Percentiles rank a stretch among this genome's conserved stretches.
These are phyloP conservation scores for Panaeolus cyanescens DNA, from an alignment of 768 basidiomycete genomes.

Conservation along the genomic window DNA sequence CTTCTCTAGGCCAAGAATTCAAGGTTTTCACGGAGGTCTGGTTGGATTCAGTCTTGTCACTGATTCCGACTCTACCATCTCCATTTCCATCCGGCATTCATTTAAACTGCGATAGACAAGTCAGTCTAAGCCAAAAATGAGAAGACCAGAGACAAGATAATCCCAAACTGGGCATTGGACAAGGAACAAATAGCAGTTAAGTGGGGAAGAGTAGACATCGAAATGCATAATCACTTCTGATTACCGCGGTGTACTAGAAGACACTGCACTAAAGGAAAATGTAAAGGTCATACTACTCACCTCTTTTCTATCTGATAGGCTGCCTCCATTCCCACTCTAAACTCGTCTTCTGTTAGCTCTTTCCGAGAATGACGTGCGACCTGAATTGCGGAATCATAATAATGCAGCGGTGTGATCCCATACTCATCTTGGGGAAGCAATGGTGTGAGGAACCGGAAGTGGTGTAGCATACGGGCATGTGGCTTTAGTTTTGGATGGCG, in stretches of 20 bases:
- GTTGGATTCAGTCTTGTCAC: not conserved
- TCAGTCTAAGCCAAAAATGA: too few species aligned
- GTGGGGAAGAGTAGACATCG: not conserved
- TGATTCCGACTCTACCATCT: constrained; percentile 7
- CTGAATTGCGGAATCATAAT: constrained; percentile 78
- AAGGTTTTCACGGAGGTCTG: not conserved
- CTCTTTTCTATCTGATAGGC: constrained; percentile 61
- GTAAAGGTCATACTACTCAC: constrained; percentile 42
- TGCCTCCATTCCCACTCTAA: constrained; percentile 60
- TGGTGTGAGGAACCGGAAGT: constrained; percentile 76
- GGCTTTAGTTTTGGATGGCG: constrained; percentile 70
- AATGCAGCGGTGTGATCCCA: constrained; percentile 69
- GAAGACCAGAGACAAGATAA: too few species aligned
- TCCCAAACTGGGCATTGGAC: not conserved
- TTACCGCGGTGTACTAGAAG: not conserved
- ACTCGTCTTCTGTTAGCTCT: constrained; percentile 71
- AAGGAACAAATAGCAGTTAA: not conserved
- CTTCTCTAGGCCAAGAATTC: too few species aligned
- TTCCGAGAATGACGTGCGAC: constrained; percentile 60
- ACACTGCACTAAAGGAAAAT: not conserved
- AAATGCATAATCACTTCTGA: not conserved
- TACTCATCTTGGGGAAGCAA: constrained; percentile 60
- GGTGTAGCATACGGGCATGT: constrained; percentile 75
- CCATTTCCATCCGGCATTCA: constrained; percentile 6
- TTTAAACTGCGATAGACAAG: not conserved